These are phyloP conservation scores for Fusarium oligoseptatum DNA, from an alignment of 2,329 filamentous ascomycete species.

Conservation along the genomic window DNA sequence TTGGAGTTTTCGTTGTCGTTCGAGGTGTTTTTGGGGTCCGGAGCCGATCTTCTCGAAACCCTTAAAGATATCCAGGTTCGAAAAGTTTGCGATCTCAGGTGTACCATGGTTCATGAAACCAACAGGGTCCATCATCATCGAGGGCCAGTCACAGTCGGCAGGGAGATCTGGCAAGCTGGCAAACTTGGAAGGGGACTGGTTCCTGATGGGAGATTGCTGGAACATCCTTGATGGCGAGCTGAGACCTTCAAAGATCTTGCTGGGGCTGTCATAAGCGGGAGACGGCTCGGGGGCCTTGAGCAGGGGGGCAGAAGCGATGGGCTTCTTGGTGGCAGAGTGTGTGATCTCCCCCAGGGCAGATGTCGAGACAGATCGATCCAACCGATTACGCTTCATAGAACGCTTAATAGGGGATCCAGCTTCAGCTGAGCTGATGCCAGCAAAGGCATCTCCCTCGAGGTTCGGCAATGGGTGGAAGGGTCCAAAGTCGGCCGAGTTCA, in stretches of 20 bases:
- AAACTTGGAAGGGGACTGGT: conserved; percentile 66
- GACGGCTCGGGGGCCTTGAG: conserved; percentile 62
- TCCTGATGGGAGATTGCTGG: conserved; percentile 51
- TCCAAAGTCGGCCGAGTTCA: conserved; percentile 69
- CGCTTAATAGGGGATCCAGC: conserved; percentile 77
- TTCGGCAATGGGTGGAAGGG: conserved; percentile 65
- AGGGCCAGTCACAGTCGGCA: conserved; percentile 56
- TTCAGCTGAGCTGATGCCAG: conserved; percentile 61
- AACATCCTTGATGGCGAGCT: conserved; percentile 68
- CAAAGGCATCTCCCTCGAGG: conserved; percentile 48
- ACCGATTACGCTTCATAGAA: conserved; percentile 68
- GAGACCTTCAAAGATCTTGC: conserved; percentile 68
- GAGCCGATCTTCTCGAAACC: conserved; percentile 82
- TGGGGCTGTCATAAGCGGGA: conserved; percentile 65
- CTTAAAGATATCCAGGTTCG: conserved; percentile 78
- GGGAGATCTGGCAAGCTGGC: conserved; percentile 51
- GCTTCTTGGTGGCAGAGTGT: conserved; percentile 65
- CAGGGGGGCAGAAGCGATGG: conserved; percentile 63
- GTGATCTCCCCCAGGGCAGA: conserved; percentile 73
- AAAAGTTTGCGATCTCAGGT: conserved; percentile 66
- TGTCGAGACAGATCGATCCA: conserved; percentile 74
- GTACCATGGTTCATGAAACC: conserved; percentile 63
- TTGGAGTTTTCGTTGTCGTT: conserved; percentile 26
- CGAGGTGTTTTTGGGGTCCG: conserved; percentile 47
- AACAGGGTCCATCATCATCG: conserved; percentile 51